A percentile compares a stretch with the other conserved stretches of the same genome.
Conservation (phyloP, 257 asterid species). For the Solanum neorickii region DNA sequence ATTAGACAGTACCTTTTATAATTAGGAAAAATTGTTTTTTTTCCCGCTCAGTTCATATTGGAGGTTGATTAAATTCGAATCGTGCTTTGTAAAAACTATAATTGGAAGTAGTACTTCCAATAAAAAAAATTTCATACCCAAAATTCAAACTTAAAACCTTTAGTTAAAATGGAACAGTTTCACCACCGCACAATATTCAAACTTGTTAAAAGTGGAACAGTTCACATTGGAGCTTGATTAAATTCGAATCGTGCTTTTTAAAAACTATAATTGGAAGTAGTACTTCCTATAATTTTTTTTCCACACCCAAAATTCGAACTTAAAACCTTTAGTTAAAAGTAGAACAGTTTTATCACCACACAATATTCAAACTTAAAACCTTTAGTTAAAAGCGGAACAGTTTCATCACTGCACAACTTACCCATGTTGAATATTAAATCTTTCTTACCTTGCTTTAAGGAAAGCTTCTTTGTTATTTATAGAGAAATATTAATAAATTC, state of each 20-base stretch:
- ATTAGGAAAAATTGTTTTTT: neutral
- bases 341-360: neutral
- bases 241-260: neutral
- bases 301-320: neutral
- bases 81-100: neutral
- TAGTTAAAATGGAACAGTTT: neutral
- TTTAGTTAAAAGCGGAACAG: too few relatives aligned
- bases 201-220: too few relatives aligned
- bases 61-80: too few relatives aligned
- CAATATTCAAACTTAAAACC: too few relatives aligned
- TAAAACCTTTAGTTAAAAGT: too few relatives aligned
- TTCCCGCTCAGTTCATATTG: too few relatives aligned
- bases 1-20: neutral
- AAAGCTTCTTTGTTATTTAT: neutral
- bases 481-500: neutral
- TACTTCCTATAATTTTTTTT: too few relatives aligned
- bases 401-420: too few relatives aligned
- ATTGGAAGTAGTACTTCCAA: too few relatives aligned
- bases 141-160: neutral
- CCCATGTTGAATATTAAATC: neutral
- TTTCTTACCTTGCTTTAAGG: neutral
- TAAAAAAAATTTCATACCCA: neutral
- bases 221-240: too few relatives aligned
- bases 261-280: neutral
- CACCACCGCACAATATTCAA: too few relatives aligned